Base-by-base conservation (phyloP, 139 green algal species). In the Marvania coccoides region DNA sequence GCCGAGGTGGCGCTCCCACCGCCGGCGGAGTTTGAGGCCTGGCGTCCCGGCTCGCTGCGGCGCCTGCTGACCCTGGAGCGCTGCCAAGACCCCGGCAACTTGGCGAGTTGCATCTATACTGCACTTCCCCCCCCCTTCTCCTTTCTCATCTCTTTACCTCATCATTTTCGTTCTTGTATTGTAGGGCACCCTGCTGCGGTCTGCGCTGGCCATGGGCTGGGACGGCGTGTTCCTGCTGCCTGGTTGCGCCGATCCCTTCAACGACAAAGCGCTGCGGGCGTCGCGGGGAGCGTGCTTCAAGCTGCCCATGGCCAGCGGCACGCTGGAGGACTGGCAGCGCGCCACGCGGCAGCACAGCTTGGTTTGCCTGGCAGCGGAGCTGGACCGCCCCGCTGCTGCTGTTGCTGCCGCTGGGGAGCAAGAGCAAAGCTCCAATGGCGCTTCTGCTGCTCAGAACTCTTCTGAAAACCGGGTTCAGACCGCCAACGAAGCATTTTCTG, bases 141-240 rank as follows among this genome's bases (percentile, higher is more conserved):
- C 13, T 23, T 58, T 15, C 51, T 35, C 13, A 51, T 48, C 10
- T 31, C 10, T 38, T 42, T 5, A 48, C 6, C 14, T 31, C 0
- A 3, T 60, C 13, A 4, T 59, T 4, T 68, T 45, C 47, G 24
- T 5, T 14, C n/a, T n/a, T 47, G 3, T 69, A 31, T 48, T 23
- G 15, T 26, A 88, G 30, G 85, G 85, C 15, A 88, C 82, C 1
- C 68, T 95, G 57, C 59, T 91, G 58, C 69, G 88, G 14, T 86
- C 80, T 31, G 88, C 88, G 30, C 30, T 82, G 29, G 88, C 83
- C 0, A 83, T 95, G 72, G 88, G 86, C 1, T 95, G 85, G 83
- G 61, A 88, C 35, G 84, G 72, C 3, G 78, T 83, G 35, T 83
- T 83, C 39, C 70, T 96, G 58, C 75, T 96, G 54, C 78, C 78